Evolutionary conservation across 2,329 filamentous ascomycete species (phyloP), one percentile per base, ranked within the genome.

Genomic region (Chaetomium strumarium): DNA sequence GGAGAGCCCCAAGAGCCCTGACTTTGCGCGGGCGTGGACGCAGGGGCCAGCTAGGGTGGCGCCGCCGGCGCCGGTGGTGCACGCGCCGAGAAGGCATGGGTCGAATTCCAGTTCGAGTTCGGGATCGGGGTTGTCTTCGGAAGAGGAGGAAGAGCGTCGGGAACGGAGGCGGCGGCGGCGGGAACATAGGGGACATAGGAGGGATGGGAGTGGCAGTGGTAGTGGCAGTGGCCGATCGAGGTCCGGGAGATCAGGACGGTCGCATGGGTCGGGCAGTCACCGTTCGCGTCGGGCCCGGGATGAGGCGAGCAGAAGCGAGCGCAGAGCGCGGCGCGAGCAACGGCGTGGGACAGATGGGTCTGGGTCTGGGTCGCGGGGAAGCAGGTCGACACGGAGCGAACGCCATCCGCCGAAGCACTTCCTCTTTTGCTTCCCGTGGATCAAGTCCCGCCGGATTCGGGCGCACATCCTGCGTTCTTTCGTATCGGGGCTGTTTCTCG

Each of bases 401-500:
- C 60, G 33, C 58, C 60, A 46, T 63, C 67, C 16, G 70, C 68
- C 69, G 2, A 74, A 70, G 45, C 67, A 66, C 13, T 80, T 81
- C 53, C 58, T 81, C 4, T 75, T 75, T 51, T 82, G 78, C 62
- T 73, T 80, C 51, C 78, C 80, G 3, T 76, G 75, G 69, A 65
- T 83, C 47, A 74, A 74, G 62, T 81, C 81, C 39, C 68, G 69
- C 44, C 73, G 71, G 47, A 72, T 81, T 54, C 75, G 81, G 36
- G 67, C 71, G 36, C 79, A 82, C 58, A 74, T 84, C 37, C 62
- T 85, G 51, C 76, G 76, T 31, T 84, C 80, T 63, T 74, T 86
- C 20, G 76, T 88, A 7, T 86, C 86, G 6, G 86, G 84, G 1
- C 56, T 78, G 6, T 80, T 88, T 51, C 67, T 88, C 10, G 65